Evolutionary conservation across 345 rosid species (phyloP), one percentile per base, ranked within the genome.

Genomic region (Adansonia digitata): DNA sequence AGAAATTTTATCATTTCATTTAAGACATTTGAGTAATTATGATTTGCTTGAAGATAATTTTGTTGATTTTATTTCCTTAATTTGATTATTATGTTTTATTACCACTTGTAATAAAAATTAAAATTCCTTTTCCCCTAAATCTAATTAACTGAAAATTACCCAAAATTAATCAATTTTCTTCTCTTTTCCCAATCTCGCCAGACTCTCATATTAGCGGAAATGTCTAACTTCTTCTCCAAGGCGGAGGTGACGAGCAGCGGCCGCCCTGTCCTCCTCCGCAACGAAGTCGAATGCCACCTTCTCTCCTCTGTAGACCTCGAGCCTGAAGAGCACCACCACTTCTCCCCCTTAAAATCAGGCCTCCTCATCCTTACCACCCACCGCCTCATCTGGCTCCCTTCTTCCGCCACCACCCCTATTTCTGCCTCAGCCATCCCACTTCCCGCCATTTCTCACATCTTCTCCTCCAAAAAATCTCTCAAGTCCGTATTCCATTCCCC

Each of bases 401-500:
- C 90, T 29, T 61, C 87, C 74, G 71, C 81, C 75, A n/a, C 48
- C 71, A 7, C 81, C 13, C 45, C 79, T 67, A 60, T 35, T 46
- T 29, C 72, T 59, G 78, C 86, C 49, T 75, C 74, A 7, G 79
- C 84, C 14, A 35, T 91, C 72, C 88, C 93, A 46, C 91, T 92
- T 43, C 62, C 81, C 14, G 34, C 84, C 24, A 10, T 92, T 62
- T 77, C 88, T 42, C 91, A 84, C 29, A 85, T 94, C 31, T 91
- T 84, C 78, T 80, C 91, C 4, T 62, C 80, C 22, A 88, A 88
- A 82, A 87, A 89, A 77, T 93, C 98, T 18, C 80, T 90, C 76
- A 94, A 88, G 81, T 80, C 90, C 63, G 87, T 95, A 82, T 93
- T 95, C 70, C 93, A 86, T 75, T 89, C 99, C 1, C 98, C 98